These are phyloP conservation scores for Fusarium clavum DNA, from an alignment of 2,329 filamentous ascomycete species.

Conservation along the genomic window DNA sequence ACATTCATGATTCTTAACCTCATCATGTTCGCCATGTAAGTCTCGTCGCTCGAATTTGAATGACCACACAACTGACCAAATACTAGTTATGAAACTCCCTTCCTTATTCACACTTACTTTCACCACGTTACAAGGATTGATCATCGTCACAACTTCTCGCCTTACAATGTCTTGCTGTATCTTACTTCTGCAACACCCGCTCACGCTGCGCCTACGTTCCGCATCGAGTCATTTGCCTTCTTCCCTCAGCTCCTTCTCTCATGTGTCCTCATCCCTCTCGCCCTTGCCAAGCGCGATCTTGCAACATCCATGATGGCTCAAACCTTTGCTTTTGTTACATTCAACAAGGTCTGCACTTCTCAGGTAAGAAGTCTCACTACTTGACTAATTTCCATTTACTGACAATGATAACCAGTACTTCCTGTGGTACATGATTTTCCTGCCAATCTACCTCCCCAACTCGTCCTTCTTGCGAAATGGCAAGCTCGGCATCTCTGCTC, in stretches of 20 bases:
- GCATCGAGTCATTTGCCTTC: slow-evolving; percentile 85
- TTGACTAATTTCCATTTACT: slow-evolving; percentile 8
- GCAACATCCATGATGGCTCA: slow-evolving; percentile 90
- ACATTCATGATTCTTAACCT: slow-evolving; percentile 81
- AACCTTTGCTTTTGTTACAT: slow-evolving; percentile 96
- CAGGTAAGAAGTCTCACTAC: slow-evolving; percentile 71
- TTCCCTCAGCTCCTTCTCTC: slow-evolving; percentile 87
- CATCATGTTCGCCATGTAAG: slow-evolving; percentile 81
- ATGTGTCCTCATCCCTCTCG: slow-evolving; percentile 78
- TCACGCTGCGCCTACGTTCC: slow-evolving; percentile 49
- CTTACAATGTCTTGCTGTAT: slow-evolving; percentile 93
- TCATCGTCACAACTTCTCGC: slow-evolving; percentile 98
- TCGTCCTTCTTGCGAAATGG: slow-evolving; percentile 76
- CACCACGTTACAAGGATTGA: slow-evolving; percentile 95
- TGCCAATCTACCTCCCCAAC: slow-evolving; percentile 87
- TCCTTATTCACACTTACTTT: slow-evolving; percentile 89
- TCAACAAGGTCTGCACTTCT: slow-evolving; percentile 99
- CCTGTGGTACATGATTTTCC: slow-evolving; percentile 95
- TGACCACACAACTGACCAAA: not conserved
- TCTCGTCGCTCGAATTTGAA: slow-evolving; percentile 18
- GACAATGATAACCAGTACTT: slow-evolving; percentile 77
- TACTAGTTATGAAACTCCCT: slow-evolving; percentile 78
- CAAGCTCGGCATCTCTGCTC: slow-evolving; percentile 71
- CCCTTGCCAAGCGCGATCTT: slow-evolving; percentile 83
- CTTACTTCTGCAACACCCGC: slow-evolving; percentile 75